phyloP scores from a whole-genome alignment of 805 yeast species.

The Grigorovia jiainica region DNA sequence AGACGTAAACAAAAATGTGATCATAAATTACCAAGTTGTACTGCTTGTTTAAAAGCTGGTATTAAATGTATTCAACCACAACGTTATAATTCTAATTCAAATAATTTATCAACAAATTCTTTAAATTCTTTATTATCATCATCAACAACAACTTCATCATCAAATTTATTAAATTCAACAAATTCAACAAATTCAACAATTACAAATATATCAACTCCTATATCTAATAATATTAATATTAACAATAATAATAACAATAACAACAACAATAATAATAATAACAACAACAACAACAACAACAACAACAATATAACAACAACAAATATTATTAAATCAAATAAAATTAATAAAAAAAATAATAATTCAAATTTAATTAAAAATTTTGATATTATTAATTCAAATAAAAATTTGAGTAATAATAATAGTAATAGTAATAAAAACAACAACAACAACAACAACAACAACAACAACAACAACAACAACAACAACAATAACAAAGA shows the following conservation, averaged over 20 bases:
- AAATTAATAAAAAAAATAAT: no score
- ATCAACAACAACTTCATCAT: not conserved
- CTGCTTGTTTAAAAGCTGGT: slow-evolving; percentile 57
- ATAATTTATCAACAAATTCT: not conserved
- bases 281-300: no score
- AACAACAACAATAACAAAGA: slow-evolving; percentile 29
- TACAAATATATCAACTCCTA: no score
- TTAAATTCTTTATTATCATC: not conserved
- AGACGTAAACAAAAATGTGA: slow-evolving; percentile 57
- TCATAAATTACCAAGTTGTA: slow-evolving; percentile 53
- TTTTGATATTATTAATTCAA: not conserved
- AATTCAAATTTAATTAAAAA: not conserved
- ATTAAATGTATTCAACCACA: slow-evolving; percentile 57
- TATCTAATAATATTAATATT: not conserved
- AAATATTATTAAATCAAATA: not conserved
- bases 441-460: not conserved
- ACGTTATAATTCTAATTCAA: slow-evolving; percentile 30
- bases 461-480: not conserved
- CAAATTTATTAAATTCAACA: not conserved
- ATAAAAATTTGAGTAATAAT: no score
- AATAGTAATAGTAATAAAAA: not conserved
- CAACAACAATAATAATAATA: no score
- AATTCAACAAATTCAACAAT: not conserved
- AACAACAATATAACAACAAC: no score
- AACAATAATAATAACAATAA: no score